phyloP scores from a whole-genome alignment of 192 early-diverging fungal species.

The Podila epicladia region DNA sequence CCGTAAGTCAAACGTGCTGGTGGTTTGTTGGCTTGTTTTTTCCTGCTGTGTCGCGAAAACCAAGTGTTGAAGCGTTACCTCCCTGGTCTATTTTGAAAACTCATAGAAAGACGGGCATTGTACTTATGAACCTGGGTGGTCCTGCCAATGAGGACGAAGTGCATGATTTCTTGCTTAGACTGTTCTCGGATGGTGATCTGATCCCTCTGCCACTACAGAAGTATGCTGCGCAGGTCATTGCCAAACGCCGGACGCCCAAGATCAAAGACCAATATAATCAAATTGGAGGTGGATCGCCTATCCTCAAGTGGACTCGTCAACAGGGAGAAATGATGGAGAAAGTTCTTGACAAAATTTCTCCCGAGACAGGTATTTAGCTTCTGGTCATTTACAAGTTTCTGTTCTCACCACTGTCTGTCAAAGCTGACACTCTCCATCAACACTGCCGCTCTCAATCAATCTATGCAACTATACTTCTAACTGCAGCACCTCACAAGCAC shows the following conservation, averaged over 20 bases:
- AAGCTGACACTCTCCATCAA: background rate
- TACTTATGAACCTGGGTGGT: conserved; percentile 96
- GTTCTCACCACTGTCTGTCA: background rate
- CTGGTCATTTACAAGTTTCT: no score
- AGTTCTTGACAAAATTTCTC: conserved; percentile 75
- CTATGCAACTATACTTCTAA: background rate
- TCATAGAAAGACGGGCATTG: conserved; percentile 72
- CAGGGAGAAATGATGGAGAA: conserved; percentile 86
- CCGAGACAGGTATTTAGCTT: conserved; percentile 69
- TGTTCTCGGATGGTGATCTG: conserved; percentile 93
- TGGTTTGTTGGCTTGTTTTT: background rate
- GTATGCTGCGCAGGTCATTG: conserved; percentile 76
- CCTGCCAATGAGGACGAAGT: conserved; percentile 82
- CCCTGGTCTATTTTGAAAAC: background rate
- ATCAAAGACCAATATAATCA: conserved; percentile 90
- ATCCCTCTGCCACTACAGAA: conserved; percentile 90
- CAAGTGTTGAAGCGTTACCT: background rate
- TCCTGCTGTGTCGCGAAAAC: background rate
- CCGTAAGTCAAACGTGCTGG: conserved; percentile 19
- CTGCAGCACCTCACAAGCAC: conserved; percentile 83
- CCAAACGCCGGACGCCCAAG: conserved; percentile 82
- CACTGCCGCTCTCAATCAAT: background rate
- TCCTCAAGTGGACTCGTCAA: conserved; percentile 86
- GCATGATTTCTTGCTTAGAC: conserved; percentile 78
- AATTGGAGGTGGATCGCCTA: conserved; percentile 97